Evolutionary conservation across 129 eudicot genomes (phyloP), one percentile per base, ranked within the genome.

Genomic region (Gnaphalium uliginosum): DNA sequence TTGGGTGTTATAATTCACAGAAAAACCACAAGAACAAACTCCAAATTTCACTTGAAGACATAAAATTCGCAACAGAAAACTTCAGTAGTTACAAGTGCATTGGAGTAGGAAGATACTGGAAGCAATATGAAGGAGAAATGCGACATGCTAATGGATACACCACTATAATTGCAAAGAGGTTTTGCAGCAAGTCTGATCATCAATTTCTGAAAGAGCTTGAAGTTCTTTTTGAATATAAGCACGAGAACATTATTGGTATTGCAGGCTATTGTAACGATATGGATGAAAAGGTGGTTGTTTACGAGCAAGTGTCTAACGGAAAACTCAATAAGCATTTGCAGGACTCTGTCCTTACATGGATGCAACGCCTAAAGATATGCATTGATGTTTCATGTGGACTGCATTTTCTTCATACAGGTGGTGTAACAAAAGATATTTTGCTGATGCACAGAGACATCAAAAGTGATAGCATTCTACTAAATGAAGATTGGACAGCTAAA

Each of bases 321-420:
- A 48, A 15, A 26, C 74, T 69, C 17, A 18, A 7, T 26, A 37
- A 46, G 7, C 43, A 69, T 50, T 18, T 69, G 23, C 7, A 25
- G 0, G 41, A 69, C 3, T 9, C 25, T 17, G 18, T 24, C 8
- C 61, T 69, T 48, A 50, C 74, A 4, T 69, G 61, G 61, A 25
- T 69, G 25, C 17, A 17, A 26, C 74, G 74, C 60, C 74, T 69
- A 7, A 67, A 21, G n/a, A 22, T 67, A 67, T 37, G 72, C 72
- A 26, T 48, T 0, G 74, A 27, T 69, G 41, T 69, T 69, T 37
- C 74, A 6, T 2, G 39, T 1, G 62, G 62, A 50, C 17, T 69
- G 25, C 7, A 18, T 24, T 48, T 25, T 69, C 39, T 69, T 48
- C 74, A 69, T 17, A 18, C 1, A 8, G 61, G 61, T 17, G 74